Conservation (phyloP, 345 rosid genomes). For the rapeseed (Brassica napus) region DNA sequence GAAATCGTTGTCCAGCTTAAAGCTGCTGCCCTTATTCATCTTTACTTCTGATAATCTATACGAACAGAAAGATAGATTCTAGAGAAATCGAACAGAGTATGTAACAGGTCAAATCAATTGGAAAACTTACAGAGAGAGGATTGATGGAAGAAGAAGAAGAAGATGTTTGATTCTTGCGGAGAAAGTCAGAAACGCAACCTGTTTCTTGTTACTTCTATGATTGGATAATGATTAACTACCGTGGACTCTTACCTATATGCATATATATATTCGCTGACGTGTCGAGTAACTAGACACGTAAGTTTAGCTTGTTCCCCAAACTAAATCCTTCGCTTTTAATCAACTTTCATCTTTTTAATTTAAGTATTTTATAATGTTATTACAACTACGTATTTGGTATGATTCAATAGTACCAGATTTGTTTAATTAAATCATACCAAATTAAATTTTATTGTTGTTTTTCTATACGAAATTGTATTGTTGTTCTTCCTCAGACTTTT, state of each 20-base stretch:
- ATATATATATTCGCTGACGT: neutral
- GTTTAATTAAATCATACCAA: neutral
- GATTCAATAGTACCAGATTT: neutral
- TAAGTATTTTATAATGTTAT: neutral
- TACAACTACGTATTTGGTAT: neutral
- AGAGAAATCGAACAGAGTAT: slow-evolving; percentile 9
- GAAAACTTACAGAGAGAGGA: slow-evolving; percentile 21
- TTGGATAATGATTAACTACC: slow-evolving; percentile 33
- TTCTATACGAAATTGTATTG: neutral
- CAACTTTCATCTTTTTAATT: neutral
- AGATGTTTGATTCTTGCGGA: neutral
- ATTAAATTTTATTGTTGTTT: neutral
- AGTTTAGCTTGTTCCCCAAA: slow-evolving; percentile 12
- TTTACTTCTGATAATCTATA: slow-evolving; percentile 4
- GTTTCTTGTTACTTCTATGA: slow-evolving; percentile 17
- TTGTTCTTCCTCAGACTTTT: neutral
- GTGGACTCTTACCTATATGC: neutral
- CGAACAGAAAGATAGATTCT: neutral
- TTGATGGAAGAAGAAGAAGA: slow-evolving; percentile 9
- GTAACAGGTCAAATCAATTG: neutral
- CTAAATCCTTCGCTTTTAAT: neutral
- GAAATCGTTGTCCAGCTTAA: slow-evolving; percentile 67
- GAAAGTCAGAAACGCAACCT: slow-evolving; percentile 2
- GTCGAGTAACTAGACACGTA: slow-evolving; percentile 19
- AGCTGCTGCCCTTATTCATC: slow-evolving; percentile 58